Base-by-base conservation (phyloP, 495 filamentous ascomycete genomes). In the Bacidia rubella region DNA sequence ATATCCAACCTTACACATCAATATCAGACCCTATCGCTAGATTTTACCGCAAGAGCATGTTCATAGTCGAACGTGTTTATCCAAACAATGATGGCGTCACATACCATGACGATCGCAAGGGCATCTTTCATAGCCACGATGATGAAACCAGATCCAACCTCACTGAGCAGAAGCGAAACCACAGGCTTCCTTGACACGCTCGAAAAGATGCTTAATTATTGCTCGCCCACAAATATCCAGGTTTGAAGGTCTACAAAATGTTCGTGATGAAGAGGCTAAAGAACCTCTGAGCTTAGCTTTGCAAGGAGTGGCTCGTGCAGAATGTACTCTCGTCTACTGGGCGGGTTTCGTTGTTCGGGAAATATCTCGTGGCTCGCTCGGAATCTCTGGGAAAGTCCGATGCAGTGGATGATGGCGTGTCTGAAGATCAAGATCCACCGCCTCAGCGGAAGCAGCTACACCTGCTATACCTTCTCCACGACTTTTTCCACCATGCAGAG, bases 171-270 rank as follows among this genome's bases (percentile, higher is more conserved):
- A 64, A 76, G 85, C 62, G 82, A 87, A 50, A 85, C 93, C 71
- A 69, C 79, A 53, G 63, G 74, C 35, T 86, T 92, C 60, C 81
- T 89, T 65, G 59, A 68, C 52, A 68, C 77, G 46, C 74, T 95
- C 55, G 79, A 85, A 61, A 68, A 75, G 62, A 77, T 76, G 52
- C 66, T 88, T 60, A 71, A 74, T 66, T 79, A 82, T 69, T 90
- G 88, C 78, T 85, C 86, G 58, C 72, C 80, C 52, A 63, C 72
- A 71, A 93, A 94, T 71, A 83, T 95, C 75, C 89, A 95, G 89
- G 89, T 95, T 88, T 90, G 88, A 86, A 66, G 68, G 67, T 74
- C 77, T 74, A 77, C 65, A 59, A 68, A 67, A 59, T 38, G 64
- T 66, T 50, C 64, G 66, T 64, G 68, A 70, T 63, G 67, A 70